Evolutionary conservation across 495 filamentous ascomycete genomes (phyloP), one percentile per base, ranked within the genome.

Genomic region (Ramalina intermedia): DNA sequence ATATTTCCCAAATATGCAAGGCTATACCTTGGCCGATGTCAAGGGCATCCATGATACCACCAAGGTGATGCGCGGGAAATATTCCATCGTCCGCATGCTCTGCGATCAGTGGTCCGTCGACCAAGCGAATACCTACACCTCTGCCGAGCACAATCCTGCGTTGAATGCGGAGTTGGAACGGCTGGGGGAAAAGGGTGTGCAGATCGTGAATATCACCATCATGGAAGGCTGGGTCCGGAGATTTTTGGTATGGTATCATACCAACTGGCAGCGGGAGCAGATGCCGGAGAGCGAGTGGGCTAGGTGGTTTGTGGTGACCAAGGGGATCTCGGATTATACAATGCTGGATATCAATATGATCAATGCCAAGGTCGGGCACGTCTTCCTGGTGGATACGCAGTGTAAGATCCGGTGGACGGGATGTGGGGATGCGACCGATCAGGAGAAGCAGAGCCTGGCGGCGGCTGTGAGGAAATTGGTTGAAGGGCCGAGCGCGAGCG

Each of bases 321-420:
- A 68, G 57, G 91, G 89, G 0, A 58, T 99, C 36, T 74, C 71
- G 0, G 79, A 86, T 33, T 69, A 80, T 18, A 76, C 94, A 24
- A 76, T 81, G 47, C 81, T 88, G 61, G 69, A 73, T 33, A 80
- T 96, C 53, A 89, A 87, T 3, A 66, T 91, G 59, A 61, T 86
- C 62, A 99, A 96, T 65, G 75, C 72, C 37, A 87, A 84, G 66
- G 89, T 95, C 11, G 93, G 93, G 12, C 96, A 96, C 69, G 85
- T 87, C 23, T 99, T 94, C 67, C 70, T 99, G 48, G 64, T 99
- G 50, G 91, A 99, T 67, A 69, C 77, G 55, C 67, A 87, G 41
- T 93, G 86, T 66, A 81, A 75, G 66, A 96, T 99, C 51, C 75
- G 91, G 33, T 99, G 91, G 91, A 91, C 90, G 0, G 91, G 85